These are phyloP conservation scores for Strigomonas galati DNA, from an alignment of 208 protist species.

Conservation along the genomic window DNA sequence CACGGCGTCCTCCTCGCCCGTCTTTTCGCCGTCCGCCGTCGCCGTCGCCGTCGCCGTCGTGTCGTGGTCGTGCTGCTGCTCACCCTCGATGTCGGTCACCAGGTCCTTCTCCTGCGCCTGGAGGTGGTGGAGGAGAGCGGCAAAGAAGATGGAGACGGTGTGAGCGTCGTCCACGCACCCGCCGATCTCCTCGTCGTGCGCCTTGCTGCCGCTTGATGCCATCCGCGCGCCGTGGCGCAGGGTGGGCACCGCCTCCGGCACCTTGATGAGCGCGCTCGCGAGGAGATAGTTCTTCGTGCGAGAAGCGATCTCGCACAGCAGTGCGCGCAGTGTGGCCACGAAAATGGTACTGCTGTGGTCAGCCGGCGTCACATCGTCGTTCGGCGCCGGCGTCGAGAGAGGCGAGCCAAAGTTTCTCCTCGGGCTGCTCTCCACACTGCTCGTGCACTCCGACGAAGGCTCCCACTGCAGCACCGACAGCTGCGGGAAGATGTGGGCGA, in stretches of 20 bases:
- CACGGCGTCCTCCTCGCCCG: not conserved
- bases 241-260: conserved; percentile 12
- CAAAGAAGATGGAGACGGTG: conserved; percentile 29
- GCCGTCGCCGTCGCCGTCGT: not conserved
- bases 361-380: not conserved
- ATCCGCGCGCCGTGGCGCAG: conserved; percentile 4
- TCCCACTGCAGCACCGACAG: not conserved
- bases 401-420: not conserved
- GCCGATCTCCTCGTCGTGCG: not conserved
- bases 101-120: conserved; percentile 11
- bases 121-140: conserved; percentile 17
- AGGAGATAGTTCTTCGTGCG: conserved; percentile 33
- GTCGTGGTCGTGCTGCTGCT: not conserved
- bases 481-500: conserved; percentile 4
- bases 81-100: not conserved
- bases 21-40: not conserved
- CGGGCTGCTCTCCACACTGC: not conserved
- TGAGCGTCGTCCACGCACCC: conserved; percentile 13
- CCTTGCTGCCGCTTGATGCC: not conserved
- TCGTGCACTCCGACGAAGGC: not conserved
- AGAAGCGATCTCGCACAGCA: conserved; percentile 16
- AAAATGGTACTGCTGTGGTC: conserved; percentile 3
- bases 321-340: conserved; percentile 6
- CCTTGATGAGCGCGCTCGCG: conserved; percentile 24
- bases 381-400: not conserved